These are phyloP conservation scores for Cercospora sesami DNA, from an alignment of 2,329 filamentous ascomycete species.

Conservation along the genomic window DNA sequence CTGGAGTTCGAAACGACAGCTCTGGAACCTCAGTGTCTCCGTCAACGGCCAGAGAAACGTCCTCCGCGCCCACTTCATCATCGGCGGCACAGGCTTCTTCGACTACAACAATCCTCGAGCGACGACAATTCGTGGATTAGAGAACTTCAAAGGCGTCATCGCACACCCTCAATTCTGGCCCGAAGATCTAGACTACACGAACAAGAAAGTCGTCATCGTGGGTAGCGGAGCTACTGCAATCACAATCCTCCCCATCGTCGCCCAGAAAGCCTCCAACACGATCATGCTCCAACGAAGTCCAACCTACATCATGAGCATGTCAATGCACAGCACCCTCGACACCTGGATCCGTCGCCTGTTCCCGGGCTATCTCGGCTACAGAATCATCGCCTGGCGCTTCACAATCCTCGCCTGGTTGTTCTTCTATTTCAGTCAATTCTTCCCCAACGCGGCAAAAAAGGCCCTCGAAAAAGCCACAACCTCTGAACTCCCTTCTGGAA, in stretches of 20 bases:
- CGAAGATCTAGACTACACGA: conserved; percentile 61
- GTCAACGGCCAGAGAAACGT: neutral
- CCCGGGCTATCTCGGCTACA: neutral
- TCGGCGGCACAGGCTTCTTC: conserved; percentile 6
- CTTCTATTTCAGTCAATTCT: neutral
- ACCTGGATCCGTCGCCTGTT: neutral
- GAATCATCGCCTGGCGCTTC: conserved; percentile 9
- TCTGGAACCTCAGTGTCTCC: conserved; percentile 51
- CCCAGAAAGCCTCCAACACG: neutral
- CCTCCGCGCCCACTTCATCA: neutral
- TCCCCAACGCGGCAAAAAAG: neutral
- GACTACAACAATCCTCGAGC: conserved; percentile 28
- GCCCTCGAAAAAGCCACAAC: neutral
- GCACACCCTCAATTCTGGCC: conserved; percentile 77
- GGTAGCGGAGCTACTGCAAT: conserved; percentile 77
- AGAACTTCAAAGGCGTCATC: conserved; percentile 61
- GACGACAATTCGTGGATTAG: conserved; percentile 64
- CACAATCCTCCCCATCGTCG: conserved; percentile 71
- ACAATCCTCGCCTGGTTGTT: conserved; percentile 5
- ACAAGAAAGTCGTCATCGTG: conserved; percentile 69
- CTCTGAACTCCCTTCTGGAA: neutral
- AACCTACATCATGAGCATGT: conserved; percentile 11
- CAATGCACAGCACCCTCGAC: neutral
- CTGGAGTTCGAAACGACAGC: conserved; percentile 51
- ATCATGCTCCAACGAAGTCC: neutral